Evolutionary conservation across 1,139 yeast species (phyloP).

Genomic region (Candida neerlandica): DNA sequence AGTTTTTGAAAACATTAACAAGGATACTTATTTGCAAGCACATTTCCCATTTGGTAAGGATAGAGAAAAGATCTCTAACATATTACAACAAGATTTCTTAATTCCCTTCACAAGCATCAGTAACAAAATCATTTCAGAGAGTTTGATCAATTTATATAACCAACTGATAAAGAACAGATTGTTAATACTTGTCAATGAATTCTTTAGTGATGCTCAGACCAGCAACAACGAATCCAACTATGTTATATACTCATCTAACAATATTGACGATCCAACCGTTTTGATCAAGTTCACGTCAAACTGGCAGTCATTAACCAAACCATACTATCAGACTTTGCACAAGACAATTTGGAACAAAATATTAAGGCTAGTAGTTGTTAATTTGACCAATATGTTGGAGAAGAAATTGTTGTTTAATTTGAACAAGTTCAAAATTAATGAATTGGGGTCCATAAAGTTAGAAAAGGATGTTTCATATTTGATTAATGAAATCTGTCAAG

Average conservation of each 20-base stretch:
- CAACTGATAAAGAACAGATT: constrained; percentile 58
- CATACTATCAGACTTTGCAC: constrained; percentile 63
- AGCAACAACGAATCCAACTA: constrained; percentile 43
- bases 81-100: constrained; percentile 39
- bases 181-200: constrained; percentile 50
- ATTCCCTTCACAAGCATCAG: constrained; percentile 45
- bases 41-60: constrained; percentile 63
- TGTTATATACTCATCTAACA: constrained; percentile 32
- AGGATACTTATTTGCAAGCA: constrained; percentile 32
- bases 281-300: constrained; percentile 53
- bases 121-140: constrained; percentile 53
- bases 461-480: constrained; percentile 81
- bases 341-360: constrained; percentile 48
- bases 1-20: constrained; percentile 40
- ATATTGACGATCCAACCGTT: constrained; percentile 32
- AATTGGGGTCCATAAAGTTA: constrained; percentile 78
- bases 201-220: constrained; percentile 48
- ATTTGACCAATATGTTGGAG: constrained; percentile 58
- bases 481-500: constrained; percentile 64
- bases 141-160: constrained; percentile 57
- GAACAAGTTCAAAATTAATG: constrained; percentile 63
- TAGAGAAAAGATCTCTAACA: constrained; percentile 40
- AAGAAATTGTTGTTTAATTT: constrained; percentile 66
- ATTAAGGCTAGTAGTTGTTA: constrained; percentile 54
- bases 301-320: constrained; percentile 68